A percentile compares a stretch with the other conserved stretches of the same genome.
Conservation (phyloP, 306 rosid species). For the Cicer pinnatifidum region DNA sequence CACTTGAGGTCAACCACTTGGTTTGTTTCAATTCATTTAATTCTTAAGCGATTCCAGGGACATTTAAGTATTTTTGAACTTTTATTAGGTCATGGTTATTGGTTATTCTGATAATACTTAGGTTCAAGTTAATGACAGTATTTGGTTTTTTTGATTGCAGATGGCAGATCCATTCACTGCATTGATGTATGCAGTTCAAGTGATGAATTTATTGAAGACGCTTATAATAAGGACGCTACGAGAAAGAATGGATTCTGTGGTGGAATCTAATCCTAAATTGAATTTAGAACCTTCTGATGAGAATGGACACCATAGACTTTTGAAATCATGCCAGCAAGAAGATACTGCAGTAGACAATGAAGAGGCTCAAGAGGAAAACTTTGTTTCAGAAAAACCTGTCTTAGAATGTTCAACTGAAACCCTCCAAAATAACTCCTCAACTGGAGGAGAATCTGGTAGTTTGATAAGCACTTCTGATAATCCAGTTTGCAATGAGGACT, state of each 20-base stretch:
- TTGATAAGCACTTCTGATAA: constrained; percentile 51
- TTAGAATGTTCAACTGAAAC: constrained; percentile 44
- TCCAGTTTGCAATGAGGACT: constrained; percentile 37
- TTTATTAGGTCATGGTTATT: background rate
- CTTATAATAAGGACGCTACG: constrained; percentile 64
- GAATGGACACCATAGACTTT: constrained; percentile 56
- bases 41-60: background rate
- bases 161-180: constrained; percentile 92
- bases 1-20: no score
- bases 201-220: constrained; percentile 85
- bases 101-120: background rate
- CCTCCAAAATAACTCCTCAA: constrained; percentile 38
- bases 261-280: constrained; percentile 49
- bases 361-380: constrained; percentile 49
- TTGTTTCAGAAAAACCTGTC: constrained; percentile 45
- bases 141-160: constrained; percentile 54
- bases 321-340: constrained; percentile 50
- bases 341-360: constrained; percentile 46
- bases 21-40: background rate
- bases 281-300: constrained; percentile 62
- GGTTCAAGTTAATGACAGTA: background rate
- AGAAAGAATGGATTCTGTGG: constrained; percentile 63
- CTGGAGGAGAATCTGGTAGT: constrained; percentile 48
- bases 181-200: constrained; percentile 88
- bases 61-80: background rate